Evolutionary conservation across 305 asterid species (phyloP).

Genomic region (Rubia tinctorum): DNA sequence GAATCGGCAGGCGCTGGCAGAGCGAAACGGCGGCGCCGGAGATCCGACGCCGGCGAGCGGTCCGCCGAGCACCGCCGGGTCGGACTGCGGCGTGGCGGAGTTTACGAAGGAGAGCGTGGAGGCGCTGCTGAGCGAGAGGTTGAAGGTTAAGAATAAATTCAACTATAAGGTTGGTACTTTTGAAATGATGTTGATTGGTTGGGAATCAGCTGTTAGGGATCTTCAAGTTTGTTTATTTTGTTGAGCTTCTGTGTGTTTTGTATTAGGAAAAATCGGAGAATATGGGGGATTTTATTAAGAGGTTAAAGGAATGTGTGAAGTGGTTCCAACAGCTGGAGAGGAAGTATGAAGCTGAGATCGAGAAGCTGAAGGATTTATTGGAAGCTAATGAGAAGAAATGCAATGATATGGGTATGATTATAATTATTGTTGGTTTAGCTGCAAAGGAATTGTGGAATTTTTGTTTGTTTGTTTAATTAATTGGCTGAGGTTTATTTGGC

Average conservation of each 20-base stretch:
- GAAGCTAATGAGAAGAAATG: constrained; percentile 73
- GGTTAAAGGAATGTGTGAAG: constrained; percentile 74
- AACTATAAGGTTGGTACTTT: constrained; percentile 54
- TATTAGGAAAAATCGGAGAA: constrained; percentile 70
- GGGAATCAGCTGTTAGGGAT: constrained; percentile 9
- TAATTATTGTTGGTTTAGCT: constrained; percentile 10
- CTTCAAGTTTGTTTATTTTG: constrained; percentile 17
- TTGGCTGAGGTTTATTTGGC: constrained; percentile 5
- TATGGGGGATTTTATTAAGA: constrained; percentile 58
- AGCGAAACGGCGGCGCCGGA: constrained; percentile 65
- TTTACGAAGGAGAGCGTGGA: constrained; percentile 74
- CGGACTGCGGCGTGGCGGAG: constrained; percentile 57
- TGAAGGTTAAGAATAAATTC: constrained; percentile 58
- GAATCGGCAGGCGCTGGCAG: constrained; percentile 68
- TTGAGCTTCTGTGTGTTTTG: constrained; percentile 10
- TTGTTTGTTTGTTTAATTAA: neutral
- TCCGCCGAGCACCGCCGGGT: constrained; percentile 67
- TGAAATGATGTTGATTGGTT: neutral
- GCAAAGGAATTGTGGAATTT: constrained; percentile 1
- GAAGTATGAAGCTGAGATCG: constrained; percentile 49
- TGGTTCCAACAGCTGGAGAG: constrained; percentile 90
- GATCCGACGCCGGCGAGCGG: constrained; percentile 60
- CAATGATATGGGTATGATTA: constrained; percentile 55
- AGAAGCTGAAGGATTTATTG: constrained; percentile 43
- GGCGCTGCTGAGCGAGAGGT: constrained; percentile 66